Conservation (phyloP, 2,329 filamentous ascomycete genomes). For the Magnaporthales sp. region DNA sequence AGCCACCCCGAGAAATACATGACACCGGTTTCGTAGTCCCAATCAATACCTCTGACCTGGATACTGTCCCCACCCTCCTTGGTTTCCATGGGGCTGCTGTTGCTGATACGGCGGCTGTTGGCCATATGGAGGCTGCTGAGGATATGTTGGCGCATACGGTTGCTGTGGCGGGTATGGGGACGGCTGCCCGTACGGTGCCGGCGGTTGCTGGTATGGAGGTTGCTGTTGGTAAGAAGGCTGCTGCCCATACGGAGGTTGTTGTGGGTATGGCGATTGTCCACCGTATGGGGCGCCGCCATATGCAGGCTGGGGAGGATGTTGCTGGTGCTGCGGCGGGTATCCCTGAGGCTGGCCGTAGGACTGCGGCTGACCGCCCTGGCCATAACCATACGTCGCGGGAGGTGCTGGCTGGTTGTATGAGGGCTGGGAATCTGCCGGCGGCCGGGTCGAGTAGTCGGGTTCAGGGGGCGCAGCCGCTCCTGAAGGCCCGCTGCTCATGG, state of each 20-base stretch:
- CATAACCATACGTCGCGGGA: constrained; percentile 31
- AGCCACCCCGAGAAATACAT: neutral
- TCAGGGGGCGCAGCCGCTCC: constrained; percentile 25
- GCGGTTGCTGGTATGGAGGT: constrained; percentile 4
- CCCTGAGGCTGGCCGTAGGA: constrained; percentile 12
- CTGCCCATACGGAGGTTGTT: constrained; percentile 5
- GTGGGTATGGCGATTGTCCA: neutral
- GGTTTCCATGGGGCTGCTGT: constrained; percentile 18
- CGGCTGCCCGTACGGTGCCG: constrained; percentile 7
- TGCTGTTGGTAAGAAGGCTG: constrained; percentile 4
- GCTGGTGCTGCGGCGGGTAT: constrained; percentile 10
- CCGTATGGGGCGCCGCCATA: neutral
- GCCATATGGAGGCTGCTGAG: constrained; percentile 9
- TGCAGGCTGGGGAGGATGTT: constrained; percentile 10
- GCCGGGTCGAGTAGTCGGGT: constrained; percentile 10
- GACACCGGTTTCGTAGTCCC: neutral
- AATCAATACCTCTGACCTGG: constrained; percentile 1
- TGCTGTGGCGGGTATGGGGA: constrained; percentile 5
- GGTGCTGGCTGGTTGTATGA: constrained; percentile 15
- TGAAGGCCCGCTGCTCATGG: constrained; percentile 35
- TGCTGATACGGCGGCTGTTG: constrained; percentile 12
- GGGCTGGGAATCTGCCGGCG: constrained; percentile 12
- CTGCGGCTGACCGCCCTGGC: constrained; percentile 19
- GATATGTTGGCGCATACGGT: constrained; percentile 4
- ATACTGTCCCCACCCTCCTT: constrained; percentile 2